Evolutionary conservation across 176 grass and related monocot species (phyloP), one percentile per base, ranked within the genome.

Genomic region (Neostapfia colusana): DNA sequence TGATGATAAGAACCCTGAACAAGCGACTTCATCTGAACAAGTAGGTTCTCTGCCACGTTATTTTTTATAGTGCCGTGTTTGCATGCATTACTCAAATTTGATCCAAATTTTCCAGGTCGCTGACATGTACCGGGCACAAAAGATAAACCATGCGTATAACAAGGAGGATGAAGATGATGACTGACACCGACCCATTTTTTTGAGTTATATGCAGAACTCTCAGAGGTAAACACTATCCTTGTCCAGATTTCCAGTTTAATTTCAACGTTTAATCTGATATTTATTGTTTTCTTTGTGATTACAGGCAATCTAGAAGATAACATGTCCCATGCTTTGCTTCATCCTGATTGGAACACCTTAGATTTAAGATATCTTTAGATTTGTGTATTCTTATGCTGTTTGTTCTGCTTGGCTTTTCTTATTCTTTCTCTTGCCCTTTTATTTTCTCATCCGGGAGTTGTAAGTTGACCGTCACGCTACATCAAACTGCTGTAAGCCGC

Each of bases 51-150:
- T 73, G 10, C 43, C 17, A 1, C 53, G 46, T 82, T 4, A 14
- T 55, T 81, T 9, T 10, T 63, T 18, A 17, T 63, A 9, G 18
- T 65, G 51, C n/a, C 21, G 7, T 57, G 54, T 75, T 53, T 82
- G 39, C 45, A 70, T 78, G 81, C 61, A 61, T 69, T 6, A 80
- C 55, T 26, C 0, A 5, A 9, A 23, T 57, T 67, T 7, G 81
- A 18, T 66, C 51, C 63, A 82, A 70, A 85, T 53, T 92, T 64
- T 36, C 57, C 81, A 98, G 95, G 89, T 94, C 9, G 95, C 95
- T 76, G 95, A 90, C 37, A 85, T 98, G 91, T 98, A 98, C 56
- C 80, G 85, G 76, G 89, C 91, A 74, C 95, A 98, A 85, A 98
- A 98, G 73, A 92, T 93, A 83, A 82, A 92, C 59, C 95, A 98